Base-by-base conservation (phyloP, 2,329 filamentous ascomycete species). In the Neopestalotiopsis sp. region DNA sequence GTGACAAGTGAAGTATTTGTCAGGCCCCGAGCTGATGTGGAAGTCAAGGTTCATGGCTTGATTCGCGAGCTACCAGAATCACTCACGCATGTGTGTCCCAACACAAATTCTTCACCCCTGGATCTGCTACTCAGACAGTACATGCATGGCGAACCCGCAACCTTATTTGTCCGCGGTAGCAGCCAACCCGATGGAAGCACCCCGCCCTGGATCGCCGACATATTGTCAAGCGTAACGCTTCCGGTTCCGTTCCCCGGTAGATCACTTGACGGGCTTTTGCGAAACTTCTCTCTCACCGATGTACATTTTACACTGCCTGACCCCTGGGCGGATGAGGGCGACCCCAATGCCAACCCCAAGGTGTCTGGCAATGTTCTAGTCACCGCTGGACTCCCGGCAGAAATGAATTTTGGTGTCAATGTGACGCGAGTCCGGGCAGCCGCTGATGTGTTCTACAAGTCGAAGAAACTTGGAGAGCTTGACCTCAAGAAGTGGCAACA, bases 221-320 rank as follows among this genome's bases (percentile, higher is more conserved):
- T 99, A 28, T 83, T 98, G 49, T 90, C 91, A 60, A 94, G 92
- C 73, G 88, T 98, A 66, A 95, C 91, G 0, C 86, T 98, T 0
- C 94, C 95, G 3, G 84, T 98, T 6, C 92, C 94, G 5, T 92
- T 98, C 71, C 93, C 94, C 0, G 94, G 94, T 4, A 89, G 91
- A 69, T 91, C 91, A 0, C 91, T 98, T 74, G 94, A 94, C 72
- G 90, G 92, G 72, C 83, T 97, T 17, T 92, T 99, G 77, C 92
- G 91, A 73, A 95, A 96, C 74, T 98, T 98, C 77, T 92, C 94
- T 28, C 83, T 98, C 72, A 89, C 90, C 1, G 89, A 98, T 76
- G 94, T 97, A 56, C 90, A 97, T 75, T 97, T 99, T 79, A 89
- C 89, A 63, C 83, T 99, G 60, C 96, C 96, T 0, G 90, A 94